Conservation (phyloP, 805 yeast species). For the Candida orba region DNA sequence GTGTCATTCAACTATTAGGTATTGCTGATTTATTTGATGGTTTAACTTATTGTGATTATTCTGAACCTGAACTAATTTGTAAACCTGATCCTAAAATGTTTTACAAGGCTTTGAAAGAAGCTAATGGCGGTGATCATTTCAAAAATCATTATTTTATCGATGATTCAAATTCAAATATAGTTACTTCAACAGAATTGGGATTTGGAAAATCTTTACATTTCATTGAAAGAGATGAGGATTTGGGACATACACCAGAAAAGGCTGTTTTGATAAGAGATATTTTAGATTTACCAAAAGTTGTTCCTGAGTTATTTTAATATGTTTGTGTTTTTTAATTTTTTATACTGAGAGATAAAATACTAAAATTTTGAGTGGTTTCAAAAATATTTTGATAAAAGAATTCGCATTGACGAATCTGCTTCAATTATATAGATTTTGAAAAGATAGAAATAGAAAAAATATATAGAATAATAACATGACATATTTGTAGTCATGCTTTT, state of each 20-base stretch:
- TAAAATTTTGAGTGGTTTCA: too few relatives aligned
- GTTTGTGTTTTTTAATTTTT: too few relatives aligned
- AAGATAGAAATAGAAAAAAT: background rate
- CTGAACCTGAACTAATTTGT: conserved; percentile 60
- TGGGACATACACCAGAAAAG: conserved; percentile 33
- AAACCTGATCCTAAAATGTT: conserved; percentile 81
- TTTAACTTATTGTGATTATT: conserved; percentile 84
- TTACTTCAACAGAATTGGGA: conserved; percentile 64
- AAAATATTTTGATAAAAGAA: too few relatives aligned
- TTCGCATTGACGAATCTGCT: too few relatives aligned
- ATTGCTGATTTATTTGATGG: conserved; percentile 94
- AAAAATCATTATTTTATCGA: conserved; percentile 69
- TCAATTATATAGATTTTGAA: too few relatives aligned
- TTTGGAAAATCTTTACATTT: conserved; percentile 68
- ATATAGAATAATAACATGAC: background rate
- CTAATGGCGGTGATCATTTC: conserved; percentile 38
- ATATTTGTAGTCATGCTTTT: too few relatives aligned
- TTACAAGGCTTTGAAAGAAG: conserved; percentile 51
- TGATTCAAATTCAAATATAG: conserved; percentile 75
- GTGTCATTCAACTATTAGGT: conserved; percentile 76
- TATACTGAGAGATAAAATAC: too few relatives aligned
- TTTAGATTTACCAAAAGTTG: conserved; percentile 35
- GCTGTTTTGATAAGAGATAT: conserved; percentile 51
- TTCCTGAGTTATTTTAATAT: conserved; percentile 19
- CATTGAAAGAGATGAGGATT: conserved; percentile 59